Evolutionary conservation across 78 protist genomes (phyloP).

Genomic region (Chrysochromulina parva): DNA sequence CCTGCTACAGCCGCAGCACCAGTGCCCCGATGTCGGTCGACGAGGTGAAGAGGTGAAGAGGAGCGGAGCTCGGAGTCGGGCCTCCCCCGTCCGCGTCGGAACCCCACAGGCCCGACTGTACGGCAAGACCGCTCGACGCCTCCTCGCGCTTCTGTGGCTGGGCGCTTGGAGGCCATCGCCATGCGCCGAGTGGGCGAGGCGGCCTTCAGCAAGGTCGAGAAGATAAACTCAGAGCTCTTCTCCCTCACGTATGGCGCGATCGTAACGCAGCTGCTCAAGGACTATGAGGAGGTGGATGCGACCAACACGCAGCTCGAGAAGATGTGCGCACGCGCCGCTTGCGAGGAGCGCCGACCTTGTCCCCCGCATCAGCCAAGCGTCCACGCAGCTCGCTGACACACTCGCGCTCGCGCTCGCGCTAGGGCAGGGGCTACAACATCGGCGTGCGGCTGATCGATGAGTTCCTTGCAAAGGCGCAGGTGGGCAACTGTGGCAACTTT

Average conservation of each 20-base stretch:
- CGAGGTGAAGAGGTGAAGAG: too few relatives aligned
- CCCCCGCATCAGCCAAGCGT: too few relatives aligned
- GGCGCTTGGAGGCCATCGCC: not conserved
- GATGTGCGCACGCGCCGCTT: conserved; percentile 64
- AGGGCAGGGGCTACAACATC: conserved; percentile 91
- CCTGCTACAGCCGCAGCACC: too few relatives aligned
- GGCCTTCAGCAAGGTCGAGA: conserved; percentile 33
- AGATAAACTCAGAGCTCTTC: conserved; percentile 88
- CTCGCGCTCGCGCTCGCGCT: too few relatives aligned
- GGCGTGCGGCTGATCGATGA: conserved; percentile 95
- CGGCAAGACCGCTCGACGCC: too few relatives aligned
- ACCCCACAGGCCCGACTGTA: too few relatives aligned
- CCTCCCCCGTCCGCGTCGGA: too few relatives aligned
- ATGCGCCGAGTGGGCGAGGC: conserved; percentile 24
- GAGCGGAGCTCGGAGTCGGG: too few relatives aligned
- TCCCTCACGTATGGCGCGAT: conserved; percentile 96
- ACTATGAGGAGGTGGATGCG: conserved; percentile 79
- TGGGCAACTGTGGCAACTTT: conserved; percentile 71
- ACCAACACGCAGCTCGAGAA: conserved; percentile 86
- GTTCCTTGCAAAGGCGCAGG: conserved; percentile 81
- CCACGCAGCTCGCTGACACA: too few relatives aligned
- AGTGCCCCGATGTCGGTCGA: too few relatives aligned
- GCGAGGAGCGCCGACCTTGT: too few relatives aligned
- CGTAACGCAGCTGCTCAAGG: conserved; percentile 91
- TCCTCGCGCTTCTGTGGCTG: not conserved